These are phyloP conservation scores for Pichia sp. DNA, from an alignment of 1,139 yeast species.

Conservation along the genomic window DNA sequence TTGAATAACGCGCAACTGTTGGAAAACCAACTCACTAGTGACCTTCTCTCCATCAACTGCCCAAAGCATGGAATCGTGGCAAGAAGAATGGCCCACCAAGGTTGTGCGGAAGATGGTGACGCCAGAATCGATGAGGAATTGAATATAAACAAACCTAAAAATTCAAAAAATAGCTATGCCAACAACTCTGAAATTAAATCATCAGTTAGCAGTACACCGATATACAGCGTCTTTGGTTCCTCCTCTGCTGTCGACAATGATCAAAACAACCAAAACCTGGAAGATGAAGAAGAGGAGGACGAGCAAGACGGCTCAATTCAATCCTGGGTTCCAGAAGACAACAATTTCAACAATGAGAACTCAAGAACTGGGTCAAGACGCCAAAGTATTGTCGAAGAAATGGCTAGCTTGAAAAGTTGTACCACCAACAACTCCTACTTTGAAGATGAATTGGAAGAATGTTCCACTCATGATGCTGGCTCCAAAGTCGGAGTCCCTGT, in stretches of 20 bases:
- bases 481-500: slow-evolving; percentile 6
- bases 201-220: neutral
- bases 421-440: slow-evolving; percentile 22
- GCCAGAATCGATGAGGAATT: slow-evolving; percentile 17
- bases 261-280: neutral
- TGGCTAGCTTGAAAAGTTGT: slow-evolving; percentile 19
- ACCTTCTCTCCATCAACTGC: slow-evolving; percentile 1
- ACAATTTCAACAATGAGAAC: neutral
- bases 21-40: slow-evolving; percentile 3
- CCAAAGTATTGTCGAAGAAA: slow-evolving; percentile 17
- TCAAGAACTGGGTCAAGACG: slow-evolving; percentile 4
- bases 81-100: slow-evolving; percentile 14
- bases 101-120: slow-evolving; percentile 13
- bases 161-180: neutral
- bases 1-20: slow-evolving; percentile 1
- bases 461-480: neutral
- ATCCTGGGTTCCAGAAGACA: slow-evolving; percentile 12
- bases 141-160: neutral
- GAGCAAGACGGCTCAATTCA: slow-evolving; percentile 10
- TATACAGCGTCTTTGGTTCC: neutral
- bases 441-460: slow-evolving; percentile 22
- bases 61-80: slow-evolving; percentile 12
- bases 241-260: neutral
- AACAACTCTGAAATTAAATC: neutral
- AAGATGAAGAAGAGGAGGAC: neutral